Base-by-base conservation (phyloP, 192 early-diverging fungal genomes). In the Dissophora ornata region DNA sequence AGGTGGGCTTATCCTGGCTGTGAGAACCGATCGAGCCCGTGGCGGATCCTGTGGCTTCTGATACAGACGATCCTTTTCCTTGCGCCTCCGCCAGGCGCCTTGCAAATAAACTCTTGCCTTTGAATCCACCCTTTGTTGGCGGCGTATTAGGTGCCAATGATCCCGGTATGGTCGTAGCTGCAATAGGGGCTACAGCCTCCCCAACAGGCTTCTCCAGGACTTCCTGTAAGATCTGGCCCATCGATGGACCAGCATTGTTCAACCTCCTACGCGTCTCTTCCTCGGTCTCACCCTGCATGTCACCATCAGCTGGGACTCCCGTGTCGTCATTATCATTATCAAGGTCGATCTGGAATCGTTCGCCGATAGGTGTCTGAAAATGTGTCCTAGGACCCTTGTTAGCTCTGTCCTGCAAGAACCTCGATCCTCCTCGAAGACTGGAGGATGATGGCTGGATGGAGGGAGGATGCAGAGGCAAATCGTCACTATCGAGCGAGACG, bases 21-120 rank as follows among this genome's bases (percentile, higher is more conserved):
- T 24, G 58, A 3, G 58, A 5, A 7, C 34, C 50, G 8, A 18
- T 28, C 24, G 49, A 40, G 1, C 24, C 30, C 45, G 70, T 26
- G 48, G 4, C 40, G 34, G 52, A 13, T 2, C 12, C 32, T 12
- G 22, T 19, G 28, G 12, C 13, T 54, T 22, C 26, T 4, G 51
- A 28, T 22, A 8, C 28, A 7, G 51, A 30, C 1, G 52, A 32
- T 0, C 18, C 63, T 24, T 55, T 36, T 38, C 54, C 46, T 10
- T 77, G 73, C 8, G 73, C 44, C 30, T 77, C 51, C 11, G 73
- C 73, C 12, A 77, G 51, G 12, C 73, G 57, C 36, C 42, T 53
- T 44, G 73, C 73, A 51, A 77, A 77, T 18, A 77, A 22, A 57
- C 73, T 77, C 45, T 67, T 67, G 34, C 73, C 73, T 30, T 67